Conservation (phyloP, 192 early-diverging fungal genomes). For the Geosiphon pyriformis region DNA sequence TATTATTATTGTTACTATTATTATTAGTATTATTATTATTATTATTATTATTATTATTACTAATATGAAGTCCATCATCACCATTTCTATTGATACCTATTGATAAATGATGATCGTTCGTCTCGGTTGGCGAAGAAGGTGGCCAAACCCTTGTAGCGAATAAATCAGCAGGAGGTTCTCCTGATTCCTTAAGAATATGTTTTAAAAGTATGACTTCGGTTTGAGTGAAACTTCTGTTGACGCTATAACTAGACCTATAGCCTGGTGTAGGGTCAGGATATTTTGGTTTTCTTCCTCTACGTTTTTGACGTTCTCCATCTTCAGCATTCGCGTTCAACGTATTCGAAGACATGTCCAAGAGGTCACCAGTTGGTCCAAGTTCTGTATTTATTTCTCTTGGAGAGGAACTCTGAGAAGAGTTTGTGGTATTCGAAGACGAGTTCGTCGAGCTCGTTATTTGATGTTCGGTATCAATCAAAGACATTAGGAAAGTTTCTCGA, state of each 20-base stretch:
- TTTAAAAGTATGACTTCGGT: slow-evolving; percentile 10
- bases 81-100: too few relatives aligned
- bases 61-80: neutral
- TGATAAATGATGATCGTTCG: neutral
- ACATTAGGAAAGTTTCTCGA: too few relatives aligned
- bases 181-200: slow-evolving; percentile 1
- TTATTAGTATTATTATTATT: neutral
- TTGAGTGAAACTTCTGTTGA: slow-evolving; percentile 9
- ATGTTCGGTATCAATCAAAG: too few relatives aligned
- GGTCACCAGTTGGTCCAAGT: neutral
- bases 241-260: neutral
- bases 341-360: neutral
- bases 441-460: too few relatives aligned
- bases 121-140: neutral
- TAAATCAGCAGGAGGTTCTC: slow-evolving; percentile 1
- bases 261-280: slow-evolving; percentile 5
- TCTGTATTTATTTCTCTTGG: neutral
- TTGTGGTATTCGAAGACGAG: too few relatives aligned
- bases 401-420: neutral
- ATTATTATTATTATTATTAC: neutral
- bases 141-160: neutral
- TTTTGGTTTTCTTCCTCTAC: slow-evolving; percentile 7
- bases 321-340: neutral
- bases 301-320: neutral
- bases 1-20: neutral